Base-by-base conservation (phyloP, 1,284 basidiomycete genomes). In the Mycena sp. region DNA sequence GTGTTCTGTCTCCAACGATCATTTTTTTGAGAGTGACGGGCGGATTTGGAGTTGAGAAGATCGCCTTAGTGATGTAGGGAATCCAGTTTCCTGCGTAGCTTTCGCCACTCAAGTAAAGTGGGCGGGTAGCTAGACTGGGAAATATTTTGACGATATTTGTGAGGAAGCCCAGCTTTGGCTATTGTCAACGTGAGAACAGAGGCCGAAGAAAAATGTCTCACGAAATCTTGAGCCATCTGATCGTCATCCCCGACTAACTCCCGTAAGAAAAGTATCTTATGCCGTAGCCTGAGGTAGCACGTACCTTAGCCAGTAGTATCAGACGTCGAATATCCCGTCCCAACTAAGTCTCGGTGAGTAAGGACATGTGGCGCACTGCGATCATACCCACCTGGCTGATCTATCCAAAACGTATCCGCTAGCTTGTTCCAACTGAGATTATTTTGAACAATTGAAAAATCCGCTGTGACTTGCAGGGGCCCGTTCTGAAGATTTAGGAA, bases 381-480 rank as follows among this genome's bases (percentile, higher is more conserved):
- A 14, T n/a, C 23, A 17, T 26, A 76, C 82, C 29, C 73, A 88
- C 86, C 89, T 57, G 90, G 91, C 63, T 91, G 89, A 71, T 91
- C 91, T 41, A 91, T 76, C 87, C 88, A 91, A 53, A 92, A 79
- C 64, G 83, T 86, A 76, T 92, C 90, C 1, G 86, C 85, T n/a
- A 89, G 72, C 38, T 77, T 80, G 67, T 85, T 76, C 86, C 88
- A 90, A 69, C 84, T 83, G 71, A 83, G 81, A 14, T 80, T 73
- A 65, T 91, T 90, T 16, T 79, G 71, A 28, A 75, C 77, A 4
- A 84, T 73, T 10, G 79, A 80, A 65, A 84, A 85, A 64, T 87
- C 74, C 44, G 71, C 73, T 9, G 81, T 76, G 43, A 91, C 77
- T 7, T 80, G 81, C 49, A 91, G 82, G 3, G 90, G 90, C 10